Conservation (phyloP, 2,329 filamentous ascomycete genomes). For the Talaromyces verruculosus region DNA sequence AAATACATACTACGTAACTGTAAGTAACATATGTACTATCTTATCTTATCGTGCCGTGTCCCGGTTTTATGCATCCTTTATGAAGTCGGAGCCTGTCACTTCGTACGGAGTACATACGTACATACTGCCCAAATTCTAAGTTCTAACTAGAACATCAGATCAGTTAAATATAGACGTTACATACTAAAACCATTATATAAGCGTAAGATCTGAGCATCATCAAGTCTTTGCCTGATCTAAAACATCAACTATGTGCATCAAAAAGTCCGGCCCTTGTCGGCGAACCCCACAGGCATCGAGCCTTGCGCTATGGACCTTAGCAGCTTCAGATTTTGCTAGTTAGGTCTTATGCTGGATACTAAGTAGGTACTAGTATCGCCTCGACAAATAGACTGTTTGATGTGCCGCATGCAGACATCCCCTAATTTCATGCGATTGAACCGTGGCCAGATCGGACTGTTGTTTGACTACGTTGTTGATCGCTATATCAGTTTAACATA, state of each 20-base stretch:
- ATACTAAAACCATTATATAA: neutral
- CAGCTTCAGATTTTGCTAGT: neutral
- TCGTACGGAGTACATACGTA: no score
- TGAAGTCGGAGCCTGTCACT: neutral
- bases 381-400: neutral
- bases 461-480: constrained; percentile 3
- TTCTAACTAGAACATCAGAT: neutral
- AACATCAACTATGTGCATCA: neutral
- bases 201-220: neutral
- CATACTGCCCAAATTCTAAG: neutral
- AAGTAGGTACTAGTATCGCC: neutral
- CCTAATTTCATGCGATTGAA: neutral
- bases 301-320: neutral
- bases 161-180: neutral
- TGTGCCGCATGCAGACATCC: neutral
- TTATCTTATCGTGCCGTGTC: constrained; percentile 15
- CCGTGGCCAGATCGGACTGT: neutral
- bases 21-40: neutral
- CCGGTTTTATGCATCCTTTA: neutral
- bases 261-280: neutral
- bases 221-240: neutral
- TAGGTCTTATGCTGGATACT: neutral
- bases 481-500: neutral
- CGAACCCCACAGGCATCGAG: neutral
- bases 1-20: neutral